phyloP scores from a whole-genome alignment of 2,329 filamentous ascomycete genomes.

The Lachnellula arida region DNA sequence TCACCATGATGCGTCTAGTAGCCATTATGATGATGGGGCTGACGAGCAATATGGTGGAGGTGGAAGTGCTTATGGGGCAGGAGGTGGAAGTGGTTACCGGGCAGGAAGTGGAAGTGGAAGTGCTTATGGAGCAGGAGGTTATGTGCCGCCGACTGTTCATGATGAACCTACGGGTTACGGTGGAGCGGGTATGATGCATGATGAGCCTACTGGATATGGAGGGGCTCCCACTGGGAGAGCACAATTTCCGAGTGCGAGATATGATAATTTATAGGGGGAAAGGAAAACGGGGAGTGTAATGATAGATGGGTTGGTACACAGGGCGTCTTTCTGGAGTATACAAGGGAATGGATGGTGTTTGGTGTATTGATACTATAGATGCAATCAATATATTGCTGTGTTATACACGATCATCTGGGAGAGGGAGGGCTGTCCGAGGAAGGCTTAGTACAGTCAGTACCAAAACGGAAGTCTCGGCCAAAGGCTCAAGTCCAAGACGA shows the following conservation, averaged over 20 bases:
- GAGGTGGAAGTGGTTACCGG: constrained; percentile 1
- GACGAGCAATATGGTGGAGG: constrained; percentile 2
- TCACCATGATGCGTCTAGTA: background rate
- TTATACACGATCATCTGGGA: background rate
- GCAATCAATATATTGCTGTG: background rate
- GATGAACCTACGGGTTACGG: constrained; percentile 36
- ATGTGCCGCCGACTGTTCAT: constrained; percentile 34
- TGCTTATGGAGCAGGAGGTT: constrained; percentile 17
- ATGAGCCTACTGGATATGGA: constrained; percentile 38
- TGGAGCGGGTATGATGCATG: constrained; percentile 20
- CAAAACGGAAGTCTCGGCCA: background rate
- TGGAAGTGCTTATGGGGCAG: constrained; percentile 5
- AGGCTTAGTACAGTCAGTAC: background rate
- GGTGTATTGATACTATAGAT: constrained; percentile 5
- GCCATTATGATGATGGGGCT: constrained; percentile 12
- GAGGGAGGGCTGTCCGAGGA: no score
- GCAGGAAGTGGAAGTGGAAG: constrained; percentile 3
- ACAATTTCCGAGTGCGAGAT: constrained; percentile 54
- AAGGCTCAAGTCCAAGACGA: background rate
- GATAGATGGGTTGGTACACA: constrained; percentile 4
- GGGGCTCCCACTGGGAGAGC: constrained; percentile 35
- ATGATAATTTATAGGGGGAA: constrained; percentile 38
- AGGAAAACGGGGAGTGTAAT: background rate
- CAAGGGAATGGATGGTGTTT: constrained; percentile 1
- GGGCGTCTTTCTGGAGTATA: constrained; percentile 5